A percentile compares a stretch with the other conserved stretches of the same genome.
Conservation (phyloP, 1,284 basidiomycete genomes). For the Cutaneotrichosporon spelunceum region DNA sequence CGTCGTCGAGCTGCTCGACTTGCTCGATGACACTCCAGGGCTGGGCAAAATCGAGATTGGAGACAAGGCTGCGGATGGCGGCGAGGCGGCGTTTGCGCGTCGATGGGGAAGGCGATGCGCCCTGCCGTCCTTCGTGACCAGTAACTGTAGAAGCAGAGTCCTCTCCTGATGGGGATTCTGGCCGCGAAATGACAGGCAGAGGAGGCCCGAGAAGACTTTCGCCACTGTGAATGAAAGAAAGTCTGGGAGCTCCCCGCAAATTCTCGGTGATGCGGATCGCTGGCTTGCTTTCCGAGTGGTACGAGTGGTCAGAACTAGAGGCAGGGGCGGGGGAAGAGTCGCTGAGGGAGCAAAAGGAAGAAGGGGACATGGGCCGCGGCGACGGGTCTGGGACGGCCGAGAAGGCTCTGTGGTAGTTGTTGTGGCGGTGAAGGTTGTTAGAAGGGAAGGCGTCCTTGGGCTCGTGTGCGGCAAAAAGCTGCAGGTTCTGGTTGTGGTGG, state of each 20-base stretch:
- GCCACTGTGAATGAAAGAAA: constrained; percentile 12
- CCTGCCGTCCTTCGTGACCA: background rate
- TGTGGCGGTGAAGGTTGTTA: background rate
- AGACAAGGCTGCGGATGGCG: constrained; percentile 42
- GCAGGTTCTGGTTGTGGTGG: background rate
- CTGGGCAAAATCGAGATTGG: constrained; percentile 44
- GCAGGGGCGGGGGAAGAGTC: constrained; percentile 2
- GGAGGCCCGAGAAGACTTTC: constrained; percentile 11
- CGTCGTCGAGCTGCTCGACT: constrained; percentile 13
- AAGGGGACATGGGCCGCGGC: background rate
- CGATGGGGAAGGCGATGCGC: background rate
- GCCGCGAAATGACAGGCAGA: background rate
- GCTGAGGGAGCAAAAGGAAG: background rate
- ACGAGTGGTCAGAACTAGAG: constrained; percentile 13
- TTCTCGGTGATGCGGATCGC: constrained; percentile 18
- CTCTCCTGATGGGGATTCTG: constrained; percentile 23
- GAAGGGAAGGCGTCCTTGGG: constrained; percentile 1
- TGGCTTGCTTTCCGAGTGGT: constrained; percentile 3
- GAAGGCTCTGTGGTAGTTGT: background rate
- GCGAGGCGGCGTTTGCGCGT: constrained; percentile 35
- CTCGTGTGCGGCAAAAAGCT: background rate
- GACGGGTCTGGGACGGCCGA: background rate
- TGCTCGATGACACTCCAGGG: constrained; percentile 34
- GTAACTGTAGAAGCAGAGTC: background rate
- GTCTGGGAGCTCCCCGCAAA: constrained; percentile 13